Evolutionary conservation across 176 grass and related monocot species (phyloP), one percentile per base, ranked within the genome.

Genomic region (Poa annua): DNA sequence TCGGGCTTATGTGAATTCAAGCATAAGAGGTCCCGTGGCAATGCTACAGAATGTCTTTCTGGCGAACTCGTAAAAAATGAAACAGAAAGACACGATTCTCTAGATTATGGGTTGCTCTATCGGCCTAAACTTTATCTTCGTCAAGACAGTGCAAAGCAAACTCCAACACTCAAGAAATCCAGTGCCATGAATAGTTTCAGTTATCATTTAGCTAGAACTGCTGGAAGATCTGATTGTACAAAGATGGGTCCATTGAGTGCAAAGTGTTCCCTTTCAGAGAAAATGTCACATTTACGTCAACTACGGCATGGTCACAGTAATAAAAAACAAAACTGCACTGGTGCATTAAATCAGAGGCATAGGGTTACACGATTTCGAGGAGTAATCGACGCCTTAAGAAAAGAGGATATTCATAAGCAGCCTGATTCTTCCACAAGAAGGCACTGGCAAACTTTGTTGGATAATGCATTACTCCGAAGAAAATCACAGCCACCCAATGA

Each of bases 401-500:
- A 48, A 79, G 56, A 69, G 32, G 63, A 86, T 8, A 68, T 14
- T 72, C 57, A 52, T 66, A 81, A 75, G 21, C 59, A 61, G 8
- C 36, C 54, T 68, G 42, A 45, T 68, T 83, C 52, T 29, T 87
- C 88, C 15, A 15, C 13, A 0, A 22, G 34, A 45, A 62, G 39
- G 4, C 32, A 87, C 32, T 84, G 80, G 54, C 85, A 80, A 25
- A 35, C 51, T 84, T 35, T 90, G 76, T 20, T 90, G 13, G 45
- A 84, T 16, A 90, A 90, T 63, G 75, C 84, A 80, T 75, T 90
- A 68, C 14, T 84, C 60, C 67, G 84, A 44, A 52, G 19, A 32
- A 87, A 12, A 42, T 69, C 68, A 67, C 80, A 79, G 67, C 6
- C 25, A 16, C 21, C 15, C 16, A 60, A 36, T 75, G 80, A 69